phyloP scores from a whole-genome alignment of 2,329 filamentous ascomycete species.

The Fusarium sp. region DNA sequence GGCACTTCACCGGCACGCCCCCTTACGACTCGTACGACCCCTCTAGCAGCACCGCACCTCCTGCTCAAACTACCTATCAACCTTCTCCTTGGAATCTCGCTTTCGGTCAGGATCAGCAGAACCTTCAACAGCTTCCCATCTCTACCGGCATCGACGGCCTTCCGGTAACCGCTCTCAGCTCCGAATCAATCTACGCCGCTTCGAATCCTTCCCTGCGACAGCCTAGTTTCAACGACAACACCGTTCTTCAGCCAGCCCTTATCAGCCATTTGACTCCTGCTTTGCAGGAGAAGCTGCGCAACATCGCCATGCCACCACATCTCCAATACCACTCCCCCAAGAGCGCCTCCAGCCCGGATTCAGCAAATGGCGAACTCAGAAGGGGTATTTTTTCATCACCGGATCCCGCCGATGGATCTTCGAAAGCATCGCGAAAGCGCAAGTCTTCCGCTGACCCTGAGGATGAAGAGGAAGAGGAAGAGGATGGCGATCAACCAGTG shows the following conservation, averaged over 20 bases:
- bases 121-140: conserved; percentile 46
- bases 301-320: conserved; percentile 70
- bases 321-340: conserved; percentile 67
- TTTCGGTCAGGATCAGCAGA: conserved; percentile 42
- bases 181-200: conserved; percentile 47
- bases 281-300: conserved; percentile 67
- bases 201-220: conserved; percentile 36
- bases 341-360: conserved; percentile 67
- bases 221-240: conserved; percentile 44
- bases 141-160: conserved; percentile 46
- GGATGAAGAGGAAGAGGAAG: conserved; percentile 64
- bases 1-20: conserved; percentile 58
- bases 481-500: conserved; percentile 61
- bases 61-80: conserved; percentile 45
- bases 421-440: conserved; percentile 68
- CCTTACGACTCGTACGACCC: conserved; percentile 57
- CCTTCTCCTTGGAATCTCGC: conserved; percentile 48
- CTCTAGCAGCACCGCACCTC: conserved; percentile 47
- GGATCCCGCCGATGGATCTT: conserved; percentile 55
- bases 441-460: conserved; percentile 69
- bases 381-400: conserved; percentile 65
- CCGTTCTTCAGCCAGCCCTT: conserved; percentile 41
- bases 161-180: conserved; percentile 46
- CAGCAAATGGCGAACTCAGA: conserved; percentile 57
- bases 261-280: conserved; percentile 59